Percentiles rank a stretch among this genome's conserved stretches.
phyloP scores from a whole-genome alignment of 495 filamentous ascomycete species.

The Penicillium chermesinum region DNA sequence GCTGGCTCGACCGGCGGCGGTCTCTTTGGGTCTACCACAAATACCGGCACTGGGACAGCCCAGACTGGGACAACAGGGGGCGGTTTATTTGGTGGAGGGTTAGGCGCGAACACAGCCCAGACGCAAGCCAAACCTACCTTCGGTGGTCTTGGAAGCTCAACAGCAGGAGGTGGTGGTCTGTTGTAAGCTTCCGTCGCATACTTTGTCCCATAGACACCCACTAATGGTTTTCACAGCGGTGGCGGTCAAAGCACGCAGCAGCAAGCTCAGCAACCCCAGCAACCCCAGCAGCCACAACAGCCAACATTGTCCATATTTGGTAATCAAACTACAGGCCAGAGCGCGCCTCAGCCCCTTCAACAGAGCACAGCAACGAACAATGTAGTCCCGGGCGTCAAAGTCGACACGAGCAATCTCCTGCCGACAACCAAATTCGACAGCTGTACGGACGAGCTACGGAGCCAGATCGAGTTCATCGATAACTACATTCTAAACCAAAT shows the following conservation, averaged over 20 bases:
- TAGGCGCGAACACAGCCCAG: constrained; percentile 30
- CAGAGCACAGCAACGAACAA: constrained; percentile 37
- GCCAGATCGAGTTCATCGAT: constrained; percentile 69
- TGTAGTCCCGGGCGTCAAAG: constrained; percentile 63
- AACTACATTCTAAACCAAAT: constrained; percentile 67
- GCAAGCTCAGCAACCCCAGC: constrained; percentile 21
- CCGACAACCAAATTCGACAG: constrained; percentile 88
- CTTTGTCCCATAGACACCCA: not conserved
- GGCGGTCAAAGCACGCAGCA: constrained; percentile 7
- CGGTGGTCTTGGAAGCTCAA: constrained; percentile 23
- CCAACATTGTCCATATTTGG: constrained; percentile 40
- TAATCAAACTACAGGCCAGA: constrained; percentile 21
- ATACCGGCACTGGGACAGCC: constrained; percentile 31
- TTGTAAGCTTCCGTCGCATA: constrained; percentile 42
- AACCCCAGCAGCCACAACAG: constrained; percentile 35
- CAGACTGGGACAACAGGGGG: constrained; percentile 24
- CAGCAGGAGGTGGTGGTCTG: constrained; percentile 32
- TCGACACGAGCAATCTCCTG: constrained; percentile 69
- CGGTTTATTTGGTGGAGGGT: constrained; percentile 40
- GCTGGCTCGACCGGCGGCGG: constrained; percentile 28
- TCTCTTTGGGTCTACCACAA: constrained; percentile 45
- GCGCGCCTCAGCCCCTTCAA: constrained; percentile 43
- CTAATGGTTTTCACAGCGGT: constrained; percentile 1
- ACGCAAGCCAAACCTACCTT: constrained; percentile 37
- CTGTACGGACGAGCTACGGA: constrained; percentile 76